Base-by-base conservation (phyloP, 768 basidiomycete species). In the Hydnomerulius pinastri region DNA sequence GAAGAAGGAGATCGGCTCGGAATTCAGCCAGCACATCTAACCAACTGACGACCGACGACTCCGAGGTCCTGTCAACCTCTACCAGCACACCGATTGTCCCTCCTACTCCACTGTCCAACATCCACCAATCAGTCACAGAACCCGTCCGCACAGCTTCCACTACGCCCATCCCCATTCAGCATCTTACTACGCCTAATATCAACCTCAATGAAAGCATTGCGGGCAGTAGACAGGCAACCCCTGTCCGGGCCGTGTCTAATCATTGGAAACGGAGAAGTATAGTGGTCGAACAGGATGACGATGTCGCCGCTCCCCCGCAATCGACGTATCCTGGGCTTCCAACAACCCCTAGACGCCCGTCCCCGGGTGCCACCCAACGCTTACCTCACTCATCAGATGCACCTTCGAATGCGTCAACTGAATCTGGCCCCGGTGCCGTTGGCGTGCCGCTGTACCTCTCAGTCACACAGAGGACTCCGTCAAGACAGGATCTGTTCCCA, bases 231-330 rank as follows among this genome's bases (percentile, higher is more conserved):
- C 63, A 70, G 48, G 55, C 69, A 10, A 69, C 67, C 40, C 67
- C 69, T 51, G 68, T 71, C 25, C 63, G 69, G 21, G 50, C 57
- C 13, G 54, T 64, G 30, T 73, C 71, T 28, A 76, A 73, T 48
- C 75, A 72, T 23, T 68, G 82, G 57, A 59, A 73, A 67, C 71
- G 84, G 56, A 69, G 87, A 58, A 85, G 86, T 62, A 77, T 86
- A 21, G 71, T 88, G 1, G 76, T 90, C 33, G 87, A 86, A 62
- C 83, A 86, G 48, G 83, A 86, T 36, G 86, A 89, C 32, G 85
- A 86, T 48, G 70, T 74, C 11, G 76, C 79, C 15, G 39, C 59
- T 37, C 73, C 74, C 28, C 71, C 73, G 23, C 68, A 65, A 27
- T 62, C 61, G 28, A 64, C 68, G 40, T 73, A 74, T 54, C 71